Evolutionary conservation across 2,329 filamentous ascomycete species (phyloP), one percentile per base, ranked within the genome.

Genomic region (Colletotrichum sp.): DNA sequence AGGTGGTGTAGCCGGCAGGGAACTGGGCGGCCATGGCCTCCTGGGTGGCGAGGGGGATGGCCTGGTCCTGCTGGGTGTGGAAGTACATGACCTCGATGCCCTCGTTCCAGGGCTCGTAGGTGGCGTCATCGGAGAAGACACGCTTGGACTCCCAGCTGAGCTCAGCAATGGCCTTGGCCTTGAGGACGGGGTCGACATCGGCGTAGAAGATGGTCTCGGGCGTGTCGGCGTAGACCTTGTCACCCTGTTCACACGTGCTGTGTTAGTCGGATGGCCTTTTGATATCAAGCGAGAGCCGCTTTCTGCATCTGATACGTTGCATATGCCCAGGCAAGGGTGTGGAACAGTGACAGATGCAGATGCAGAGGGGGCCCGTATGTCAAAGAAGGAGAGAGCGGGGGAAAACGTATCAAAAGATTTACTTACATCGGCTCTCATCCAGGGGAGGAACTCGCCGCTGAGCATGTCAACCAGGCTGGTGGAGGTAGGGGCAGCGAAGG

Each of bases 401-500:
- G 59, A 8, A 63, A 8, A 34, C 8, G 55, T 32, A 6, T 24
- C 24, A 26, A 26, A 18, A 26, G 28, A 10, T 55, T 21, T 49
- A 74, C 72, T 71, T 71, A 80, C 81, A 16, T 81, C 69, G 9
- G 76, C 44, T 15, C 76, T 79, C 81, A 81, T 81, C 81, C 81
- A 83, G 15, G 81, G 80, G 44, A 81, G 49, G 28, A 76, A 77
- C 26, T 71, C 34, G 44, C 72, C 72, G 21, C 80, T 79, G 0
- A 83, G 78, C 74, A 79, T 80, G 3, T 79, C 72, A 13, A 79
- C 73, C 16, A 83, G 77, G 36, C 79, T 81, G 49, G 78, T 75
- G 1, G 78, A 79, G 1, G 74, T 59, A 2, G 82, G 82, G 2
- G 81, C 79, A 6, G 84, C 80, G 13, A 84, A 85, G 0, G 82